Percentiles rank a stretch among this genome's conserved stretches.
Evolutionary conservation across 2,329 filamentous ascomycete species (phyloP).

Genomic region (Xylaria sp.): DNA sequence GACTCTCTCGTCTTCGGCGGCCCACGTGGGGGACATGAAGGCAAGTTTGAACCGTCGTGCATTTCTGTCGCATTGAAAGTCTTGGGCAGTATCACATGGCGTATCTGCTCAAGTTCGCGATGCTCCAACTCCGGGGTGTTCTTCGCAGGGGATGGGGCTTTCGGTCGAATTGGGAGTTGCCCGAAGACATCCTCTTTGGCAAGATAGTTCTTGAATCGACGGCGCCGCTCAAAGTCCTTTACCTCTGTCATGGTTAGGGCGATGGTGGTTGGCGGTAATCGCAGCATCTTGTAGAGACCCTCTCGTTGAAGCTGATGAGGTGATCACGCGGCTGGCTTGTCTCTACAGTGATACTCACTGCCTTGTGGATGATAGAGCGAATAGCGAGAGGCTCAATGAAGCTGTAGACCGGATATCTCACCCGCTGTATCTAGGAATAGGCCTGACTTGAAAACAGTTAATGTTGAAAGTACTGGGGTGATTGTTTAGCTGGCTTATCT

Average conservation of each 20-base stretch:
- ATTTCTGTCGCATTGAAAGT: conserved; percentile 21
- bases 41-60: conserved; percentile 34
- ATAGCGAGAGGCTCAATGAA: conserved; percentile 3
- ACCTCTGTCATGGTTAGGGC: conserved; percentile 56
- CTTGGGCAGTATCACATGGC: conserved; percentile 26
- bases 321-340: too few relatives aligned
- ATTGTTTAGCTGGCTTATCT: not conserved
- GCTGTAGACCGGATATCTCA: conserved; percentile 7
- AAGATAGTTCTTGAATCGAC: conserved; percentile 50
- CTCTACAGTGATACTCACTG: too few relatives aligned
- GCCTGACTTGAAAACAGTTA: not conserved
- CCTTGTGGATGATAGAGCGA: not conserved
- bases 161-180: conserved; percentile 37
- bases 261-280: conserved; percentile 54
- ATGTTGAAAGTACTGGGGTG: not conserved
- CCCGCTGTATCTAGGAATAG: conserved; percentile 8
- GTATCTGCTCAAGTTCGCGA: conserved; percentile 26
- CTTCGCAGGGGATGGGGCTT: conserved; percentile 21
- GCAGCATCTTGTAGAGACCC: conserved; percentile 52
- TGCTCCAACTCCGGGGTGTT: conserved; percentile 32
- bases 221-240: conserved; percentile 52
- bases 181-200: conserved; percentile 42
- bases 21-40: conserved; percentile 35
- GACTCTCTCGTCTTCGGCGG: conserved; percentile 34
- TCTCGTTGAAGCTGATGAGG: not conserved